Evolutionary conservation across 345 rosid genomes (phyloP), one percentile per base, ranked within the genome.

Genomic region (Rhodomyrtus tomentosa): DNA sequence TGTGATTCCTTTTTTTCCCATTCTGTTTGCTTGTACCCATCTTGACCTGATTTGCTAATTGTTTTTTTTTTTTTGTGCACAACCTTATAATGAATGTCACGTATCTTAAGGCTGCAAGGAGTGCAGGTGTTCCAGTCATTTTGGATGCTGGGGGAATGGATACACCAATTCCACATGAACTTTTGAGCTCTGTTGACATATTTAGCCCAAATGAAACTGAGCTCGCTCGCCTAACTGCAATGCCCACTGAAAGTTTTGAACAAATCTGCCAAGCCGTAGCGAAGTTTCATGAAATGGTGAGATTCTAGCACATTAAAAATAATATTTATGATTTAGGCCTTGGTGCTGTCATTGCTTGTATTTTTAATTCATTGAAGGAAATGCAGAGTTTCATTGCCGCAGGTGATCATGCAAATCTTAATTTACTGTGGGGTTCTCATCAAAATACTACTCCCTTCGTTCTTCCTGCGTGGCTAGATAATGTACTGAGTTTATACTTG

Each of bases 61-160:
- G 15, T 7, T 32, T 32, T 15, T 49, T 49, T 10, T 49, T 49
- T n/a, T 68, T 18, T 68, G 42, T 68, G 76, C 25, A 36, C 25
- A 5, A 68, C 79, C 81, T 83, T 29, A 55, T 55, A 55, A 83
- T 49, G 53, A 12, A 50, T 83, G 32, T 12, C 40, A 2, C 5
- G 42, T 58, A 15, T 51, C 83, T 50, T 59, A 55, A 95, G 99
- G 98, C 95, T 79, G 99, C 98, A 80, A 94, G 90, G 89, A 87
- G 85, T 90, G 93, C 94, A 5, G 96, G 95, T 85, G 98, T 95
- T 86, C 95, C 96, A 0, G 94, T 95, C 40, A 95, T 96, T 87
- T 89, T 96, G 40, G 99, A 96, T 90, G 99, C 94, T 32, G 99
- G 99, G 72, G 99, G 99, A 88, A 93, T 96, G 98, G 99, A 96